A percentile compares a stretch with the other conserved stretches of the same genome.
Evolutionary conservation across 306 rosid genomes (phyloP).

Genomic region (Luffa aegyptiaca): DNA sequence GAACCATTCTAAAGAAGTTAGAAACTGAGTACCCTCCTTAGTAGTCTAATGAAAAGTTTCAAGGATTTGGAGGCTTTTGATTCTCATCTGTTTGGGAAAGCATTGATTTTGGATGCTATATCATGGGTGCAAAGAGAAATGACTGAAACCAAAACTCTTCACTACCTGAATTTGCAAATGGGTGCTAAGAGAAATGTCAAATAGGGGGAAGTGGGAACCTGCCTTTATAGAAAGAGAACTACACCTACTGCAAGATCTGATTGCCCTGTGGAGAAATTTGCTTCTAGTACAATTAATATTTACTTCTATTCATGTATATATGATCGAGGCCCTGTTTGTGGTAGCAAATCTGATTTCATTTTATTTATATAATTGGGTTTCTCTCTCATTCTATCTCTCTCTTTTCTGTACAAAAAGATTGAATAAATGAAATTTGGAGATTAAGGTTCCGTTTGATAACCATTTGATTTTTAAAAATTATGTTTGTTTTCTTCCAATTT

Average conservation of each 20-base stretch:
- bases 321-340: not conserved
- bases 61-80: not conserved
- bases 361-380: not conserved
- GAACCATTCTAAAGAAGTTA: slow-evolving; percentile 44
- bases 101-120: not conserved
- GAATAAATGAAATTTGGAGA: not conserved
- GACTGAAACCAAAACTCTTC: not conserved
- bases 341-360: not conserved
- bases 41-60: not conserved
- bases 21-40: slow-evolving; percentile 40
- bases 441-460: too few relatives aligned
- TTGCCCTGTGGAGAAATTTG: not conserved
- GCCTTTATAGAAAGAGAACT: not conserved
- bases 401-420: too few relatives aligned
- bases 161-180: not conserved
- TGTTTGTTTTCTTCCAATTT: too few relatives aligned
- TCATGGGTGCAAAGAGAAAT: not conserved
- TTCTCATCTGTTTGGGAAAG: not conserved
- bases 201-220: not conserved
- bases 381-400: not conserved
- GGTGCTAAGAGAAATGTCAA: not conserved
- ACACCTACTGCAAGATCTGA: not conserved
- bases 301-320: not conserved
- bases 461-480: too few relatives aligned
- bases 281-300: not conserved